Base-by-base conservation (phyloP, 352 stramenopile genomes). In the Hyphochytrium catenoides region DNA sequence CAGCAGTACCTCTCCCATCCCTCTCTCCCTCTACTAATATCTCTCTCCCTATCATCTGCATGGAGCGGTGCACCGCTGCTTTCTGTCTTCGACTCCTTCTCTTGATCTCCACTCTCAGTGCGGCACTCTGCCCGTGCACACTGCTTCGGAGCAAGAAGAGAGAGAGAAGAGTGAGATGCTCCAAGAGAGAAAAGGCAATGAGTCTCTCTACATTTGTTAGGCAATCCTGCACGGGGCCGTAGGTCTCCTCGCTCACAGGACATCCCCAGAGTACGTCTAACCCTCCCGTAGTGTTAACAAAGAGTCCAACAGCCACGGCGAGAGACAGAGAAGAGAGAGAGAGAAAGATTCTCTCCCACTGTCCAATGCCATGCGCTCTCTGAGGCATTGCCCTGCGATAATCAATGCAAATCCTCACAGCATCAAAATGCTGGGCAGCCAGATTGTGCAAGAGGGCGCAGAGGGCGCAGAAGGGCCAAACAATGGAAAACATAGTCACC, bases 391-490 rank as follows among this genome's bases (percentile, higher is more conserved):
- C 63, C 4, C 65, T 53, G 8, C 68, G 56, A 18, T 62, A 58
- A 15, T 74, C 52, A 11, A 83, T 29, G 19, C 75, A 62, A 1
- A 83, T 52, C 30, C 78, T 83, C 3, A 4, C 22, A 28, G 6
- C 8, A 15, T 22, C 21, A 11, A 44, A 2, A 44, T 3, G 16
- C 12, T 39, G 26, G 20, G 59, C 56, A 39, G 15, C 32, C 8
- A 19, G 16, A 42, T 38, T 4, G 11, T 6, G 21, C 3, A 9
- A 35, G 16, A 82, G 49, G 3, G 59, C 68, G 5, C 63, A 63
- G 21, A 83, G 51, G 8, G 62, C 63, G 31, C 68, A 83, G 36
- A 83, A 79, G 21, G 68, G 68, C 68, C 65, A 83, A 25, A 83
- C 63, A 17, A 76, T 62, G 1, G 68, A 83, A 47, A 83, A 79